Conservation (phyloP, 2,329 filamentous ascomycete species). For the Claviceps africana region DNA sequence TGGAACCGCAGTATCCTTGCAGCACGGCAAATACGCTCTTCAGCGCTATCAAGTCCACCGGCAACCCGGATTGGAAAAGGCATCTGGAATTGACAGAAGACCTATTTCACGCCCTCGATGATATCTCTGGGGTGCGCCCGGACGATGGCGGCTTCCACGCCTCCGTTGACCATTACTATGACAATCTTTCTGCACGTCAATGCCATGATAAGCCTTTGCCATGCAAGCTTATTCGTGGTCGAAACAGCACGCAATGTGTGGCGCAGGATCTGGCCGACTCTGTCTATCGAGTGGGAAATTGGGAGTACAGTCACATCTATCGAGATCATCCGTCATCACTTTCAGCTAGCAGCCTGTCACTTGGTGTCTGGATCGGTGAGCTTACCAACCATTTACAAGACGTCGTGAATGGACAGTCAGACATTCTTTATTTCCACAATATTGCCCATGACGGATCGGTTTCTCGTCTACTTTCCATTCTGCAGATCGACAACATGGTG, state of each 20-base stretch:
- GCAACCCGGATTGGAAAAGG: constrained; percentile 40
- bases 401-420: constrained; percentile 26
- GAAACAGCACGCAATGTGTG: constrained; percentile 43
- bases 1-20: constrained; percentile 63
- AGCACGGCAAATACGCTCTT: constrained; percentile 31
- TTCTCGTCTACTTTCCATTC: constrained; percentile 49
- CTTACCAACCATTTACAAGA: constrained; percentile 50
- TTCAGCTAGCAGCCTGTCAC: constrained; percentile 43
- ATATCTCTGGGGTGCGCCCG: constrained; percentile 49
- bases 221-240: constrained; percentile 38
- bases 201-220: constrained; percentile 63
- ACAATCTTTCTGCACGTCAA: constrained; percentile 66
- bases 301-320: constrained; percentile 69
- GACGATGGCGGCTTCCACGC: constrained; percentile 50
- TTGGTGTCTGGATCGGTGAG: constrained; percentile 64
- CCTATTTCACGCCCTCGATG: constrained; percentile 49
- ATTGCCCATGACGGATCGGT: constrained; percentile 69
- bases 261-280: constrained; percentile 47
- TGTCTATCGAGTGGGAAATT: constrained; percentile 65
- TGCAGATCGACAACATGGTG: constrained; percentile 64
- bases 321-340: constrained; percentile 52
- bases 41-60: constrained; percentile 27
- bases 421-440: constrained; percentile 53
- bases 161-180: constrained; percentile 70
- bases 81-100: constrained; percentile 44